phyloP scores from a whole-genome alignment of 208 protist species.

The Trypanosoma grayi region DNA sequence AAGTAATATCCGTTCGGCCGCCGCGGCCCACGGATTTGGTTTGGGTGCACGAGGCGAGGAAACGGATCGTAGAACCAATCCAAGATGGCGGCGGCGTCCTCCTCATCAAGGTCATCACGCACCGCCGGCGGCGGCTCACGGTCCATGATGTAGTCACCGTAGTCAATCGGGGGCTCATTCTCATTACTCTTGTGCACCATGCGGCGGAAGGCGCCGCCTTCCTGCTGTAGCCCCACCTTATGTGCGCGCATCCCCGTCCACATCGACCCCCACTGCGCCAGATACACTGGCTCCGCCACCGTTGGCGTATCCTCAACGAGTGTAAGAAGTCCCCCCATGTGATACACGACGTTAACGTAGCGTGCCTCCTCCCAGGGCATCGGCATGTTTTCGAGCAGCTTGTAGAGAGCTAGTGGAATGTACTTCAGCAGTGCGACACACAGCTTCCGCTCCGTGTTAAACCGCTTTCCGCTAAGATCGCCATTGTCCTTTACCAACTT shows the following conservation, averaged over 20 bases:
- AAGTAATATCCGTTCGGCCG: slow-evolving; percentile 94
- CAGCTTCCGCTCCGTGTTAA: slow-evolving; percentile 98
- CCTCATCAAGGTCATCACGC: slow-evolving; percentile 97
- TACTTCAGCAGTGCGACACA: slow-evolving; percentile 99
- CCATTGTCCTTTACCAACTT: slow-evolving; percentile 99
- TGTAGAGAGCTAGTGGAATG: slow-evolving; percentile 99
- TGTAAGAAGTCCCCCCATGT: slow-evolving; percentile 99
- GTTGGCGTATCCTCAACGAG: slow-evolving; percentile 99
- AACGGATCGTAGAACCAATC: slow-evolving; percentile 99
- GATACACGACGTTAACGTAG: slow-evolving; percentile 98
- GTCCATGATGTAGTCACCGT: slow-evolving; percentile 98
- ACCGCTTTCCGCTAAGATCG: slow-evolving; percentile 98
- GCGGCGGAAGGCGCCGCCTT: slow-evolving; percentile 82
- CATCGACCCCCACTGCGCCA: slow-evolving; percentile 99
- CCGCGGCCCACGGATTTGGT: slow-evolving; percentile 78
- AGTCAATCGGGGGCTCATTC: slow-evolving; percentile 99
- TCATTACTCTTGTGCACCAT: slow-evolving; percentile 99
- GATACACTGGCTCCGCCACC: slow-evolving; percentile 99
- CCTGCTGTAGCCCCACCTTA: slow-evolving; percentile 91
- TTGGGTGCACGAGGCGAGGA: slow-evolving; percentile 93
- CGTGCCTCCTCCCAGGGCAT: slow-evolving; percentile 98
- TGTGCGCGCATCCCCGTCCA: slow-evolving; percentile 99
- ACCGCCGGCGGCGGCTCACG: slow-evolving; percentile 95
- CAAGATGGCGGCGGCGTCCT: slow-evolving; percentile 96
- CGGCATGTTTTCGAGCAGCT: slow-evolving; percentile 99